Evolutionary conservation across 148 eudicot species (phyloP), one percentile per base, ranked within the genome.

Genomic region (Rhododendron vialii): DNA sequence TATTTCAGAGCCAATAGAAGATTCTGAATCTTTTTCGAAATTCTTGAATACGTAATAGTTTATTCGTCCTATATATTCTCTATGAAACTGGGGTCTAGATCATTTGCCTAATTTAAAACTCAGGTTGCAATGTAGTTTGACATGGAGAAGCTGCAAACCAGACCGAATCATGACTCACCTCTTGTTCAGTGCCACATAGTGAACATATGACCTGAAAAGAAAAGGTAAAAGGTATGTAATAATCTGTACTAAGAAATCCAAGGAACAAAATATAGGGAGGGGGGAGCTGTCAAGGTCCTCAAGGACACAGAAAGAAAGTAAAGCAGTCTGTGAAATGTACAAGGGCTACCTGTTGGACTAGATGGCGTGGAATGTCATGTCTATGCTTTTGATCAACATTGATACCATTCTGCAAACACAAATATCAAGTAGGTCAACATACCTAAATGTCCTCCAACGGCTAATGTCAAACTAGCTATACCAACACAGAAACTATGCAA

Each of bases 121-220:
- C 41, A 80, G 57, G 81, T 2, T 41, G 36, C 75, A 85, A 36
- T 12, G 26, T 81, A 35, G 43, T 33, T 20, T 65, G 67, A 48
- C 45, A 53, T 59, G 18, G 38, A n/a, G n/a, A 53, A 84, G 24
- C 17, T 35, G 71, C 80, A 17, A 50, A 20, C 41, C 51, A 84
- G 75, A 55, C n/a, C 10, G 15, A 84, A 84, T n/a, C 41, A 76
- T 7, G 26, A 87, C 96, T 84, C 86, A 94, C 99, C 97, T 93
- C 96, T 89, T 96, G 98, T 88, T 95, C 98, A 80, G 99, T 95
- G 85, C 92, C 92, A 86, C 99, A 95, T 7, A 94, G 93, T 45
- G 97, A 94, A 82, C 99, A 96, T 81, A 94, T 91, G 71, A 95
- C 93, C 99, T 96, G 93, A 33, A 84, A 89, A 59, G 28, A 81